Base-by-base conservation (phyloP, 179 eudicot species). In the Drosera spatulata region DNA sequence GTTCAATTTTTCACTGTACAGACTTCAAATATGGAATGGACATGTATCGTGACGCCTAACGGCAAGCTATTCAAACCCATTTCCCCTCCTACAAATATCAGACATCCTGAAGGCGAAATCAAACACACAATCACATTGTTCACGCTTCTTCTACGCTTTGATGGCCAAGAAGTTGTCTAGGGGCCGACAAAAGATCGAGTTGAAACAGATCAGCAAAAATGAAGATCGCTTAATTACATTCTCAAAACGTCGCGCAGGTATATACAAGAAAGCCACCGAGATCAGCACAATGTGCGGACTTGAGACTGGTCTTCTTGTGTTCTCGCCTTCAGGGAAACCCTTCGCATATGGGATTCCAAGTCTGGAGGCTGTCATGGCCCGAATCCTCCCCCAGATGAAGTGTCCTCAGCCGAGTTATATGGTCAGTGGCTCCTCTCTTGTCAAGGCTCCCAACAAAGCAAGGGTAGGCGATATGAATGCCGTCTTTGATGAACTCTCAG, bases 201-300 rank as follows among this genome's bases (percentile, higher is more conserved):
- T 63, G 59, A 38, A 6, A 5, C 33, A 7, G 44, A 63, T 63
- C 39, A 12, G 53, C 42, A 54, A 22, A 10, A 43, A 33, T 0
- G 66, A 63, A 5, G 59, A 44, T 37, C 59, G 50, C 11, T 39
- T 63, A 4, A 63, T 59, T 53, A 67, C 70, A 37, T 67, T 67
- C 61, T 53, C 66, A 4, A 61, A 67, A 15, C 65, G 61, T n/a
- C 58, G 54, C 2, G 3, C 49, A 6, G 66, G 66, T 5, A 53
- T 67, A 15, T 61, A 53, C 49, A 67, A 67, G 51, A 67, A 61
- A 56, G 65, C 71, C 5, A 39, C 56, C 10, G 71, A 67, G 5
- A 39, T 67, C 53, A 37, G 54, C 41, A 61, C 60, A 2, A 46
- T 67, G 9, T 67, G 71, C 14, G 61, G 55, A 8, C 41, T 48